phyloP scores from a whole-genome alignment of 768 basidiomycete genomes.

The Phaffia tasmanica region DNA sequence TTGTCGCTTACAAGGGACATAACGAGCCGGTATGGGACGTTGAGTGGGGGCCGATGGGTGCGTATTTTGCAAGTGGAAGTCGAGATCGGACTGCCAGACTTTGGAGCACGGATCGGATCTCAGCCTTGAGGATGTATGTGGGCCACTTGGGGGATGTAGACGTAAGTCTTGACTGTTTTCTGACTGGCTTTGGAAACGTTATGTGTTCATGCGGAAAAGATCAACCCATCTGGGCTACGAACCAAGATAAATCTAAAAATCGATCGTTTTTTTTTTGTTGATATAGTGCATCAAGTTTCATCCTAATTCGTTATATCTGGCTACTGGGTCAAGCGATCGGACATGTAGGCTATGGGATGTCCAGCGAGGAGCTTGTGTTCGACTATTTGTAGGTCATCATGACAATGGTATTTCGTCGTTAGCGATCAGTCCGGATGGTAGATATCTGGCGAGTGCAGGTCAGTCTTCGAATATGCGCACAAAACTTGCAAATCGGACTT shows the following conservation, averaged over 20 bases:
- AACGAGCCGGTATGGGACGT: slow-evolving; percentile 98
- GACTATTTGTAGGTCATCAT: slow-evolving; percentile 92
- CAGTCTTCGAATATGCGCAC: slow-evolving; percentile 23
- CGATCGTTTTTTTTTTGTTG: background rate
- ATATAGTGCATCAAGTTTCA: slow-evolving; percentile 84
- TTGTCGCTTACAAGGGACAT: slow-evolving; percentile 89
- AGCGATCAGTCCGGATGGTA: slow-evolving; percentile 85
- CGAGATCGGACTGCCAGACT: slow-evolving; percentile 86
- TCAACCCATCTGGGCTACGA: background rate
- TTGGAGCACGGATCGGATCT: slow-evolving; percentile 87
- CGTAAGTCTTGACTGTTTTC: slow-evolving; percentile 46
- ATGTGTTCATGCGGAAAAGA: no score
- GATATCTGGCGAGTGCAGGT: slow-evolving; percentile 85
- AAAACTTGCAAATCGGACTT: background rate
- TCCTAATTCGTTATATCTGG: slow-evolving; percentile 92
- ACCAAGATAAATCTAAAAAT: no score
- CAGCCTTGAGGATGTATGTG: slow-evolving; percentile 79
- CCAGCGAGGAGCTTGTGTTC: slow-evolving; percentile 83
- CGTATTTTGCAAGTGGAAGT: slow-evolving; percentile 96
- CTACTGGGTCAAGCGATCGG: slow-evolving; percentile 92
- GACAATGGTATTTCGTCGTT: slow-evolving; percentile 65
- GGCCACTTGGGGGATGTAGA: slow-evolving; percentile 96
- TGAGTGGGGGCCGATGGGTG: slow-evolving; percentile 94
- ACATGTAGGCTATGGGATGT: slow-evolving; percentile 96
- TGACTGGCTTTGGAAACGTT: background rate